phyloP scores from a whole-genome alignment of 305 asterid genomes.

The Fraxinus nigra region DNA sequence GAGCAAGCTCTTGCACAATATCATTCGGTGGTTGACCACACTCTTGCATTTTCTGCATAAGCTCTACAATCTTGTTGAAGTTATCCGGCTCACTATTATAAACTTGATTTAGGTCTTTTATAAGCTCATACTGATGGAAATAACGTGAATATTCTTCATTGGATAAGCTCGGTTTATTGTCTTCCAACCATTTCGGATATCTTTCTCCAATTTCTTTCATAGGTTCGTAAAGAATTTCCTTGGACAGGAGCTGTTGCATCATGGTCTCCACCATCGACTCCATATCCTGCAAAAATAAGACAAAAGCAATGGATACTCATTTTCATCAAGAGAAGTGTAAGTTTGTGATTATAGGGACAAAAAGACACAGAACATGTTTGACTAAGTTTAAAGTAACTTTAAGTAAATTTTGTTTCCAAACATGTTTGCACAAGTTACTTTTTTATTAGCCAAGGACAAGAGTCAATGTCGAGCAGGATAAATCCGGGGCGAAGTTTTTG shows the following conservation, averaged over 20 bases:
- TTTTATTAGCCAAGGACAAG: not conserved
- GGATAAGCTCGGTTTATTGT: constrained; percentile 64
- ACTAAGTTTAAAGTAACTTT: not conserved
- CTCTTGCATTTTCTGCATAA: constrained; percentile 99
- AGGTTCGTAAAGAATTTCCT: constrained; percentile 92
- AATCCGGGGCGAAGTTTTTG: not conserved
- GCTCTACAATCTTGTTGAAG: constrained; percentile 93
- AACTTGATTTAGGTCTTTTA: constrained; percentile 62
- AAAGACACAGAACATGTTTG: not conserved
- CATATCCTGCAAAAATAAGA: constrained; percentile 59
- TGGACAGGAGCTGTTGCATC: constrained; percentile 97
- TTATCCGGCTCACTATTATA: constrained; percentile 78
- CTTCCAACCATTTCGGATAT: constrained; percentile 90
- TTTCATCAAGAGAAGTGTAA: not conserved
- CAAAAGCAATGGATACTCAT: not conserved
- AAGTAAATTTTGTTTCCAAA: not conserved
- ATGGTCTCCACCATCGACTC: constrained; percentile 92
- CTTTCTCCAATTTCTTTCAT: constrained; percentile 95
- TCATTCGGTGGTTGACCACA: constrained; percentile 98
- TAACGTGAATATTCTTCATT: constrained; percentile 63
- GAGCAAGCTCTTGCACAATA: constrained; percentile 83
- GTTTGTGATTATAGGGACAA: not conserved
- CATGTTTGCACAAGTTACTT: constrained; percentile 4
- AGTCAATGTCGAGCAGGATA: not conserved
- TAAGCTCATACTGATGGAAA: constrained; percentile 58